phyloP scores from a whole-genome alignment of 2,329 filamentous ascomycete species.

The Monosporascus sp. region DNA sequence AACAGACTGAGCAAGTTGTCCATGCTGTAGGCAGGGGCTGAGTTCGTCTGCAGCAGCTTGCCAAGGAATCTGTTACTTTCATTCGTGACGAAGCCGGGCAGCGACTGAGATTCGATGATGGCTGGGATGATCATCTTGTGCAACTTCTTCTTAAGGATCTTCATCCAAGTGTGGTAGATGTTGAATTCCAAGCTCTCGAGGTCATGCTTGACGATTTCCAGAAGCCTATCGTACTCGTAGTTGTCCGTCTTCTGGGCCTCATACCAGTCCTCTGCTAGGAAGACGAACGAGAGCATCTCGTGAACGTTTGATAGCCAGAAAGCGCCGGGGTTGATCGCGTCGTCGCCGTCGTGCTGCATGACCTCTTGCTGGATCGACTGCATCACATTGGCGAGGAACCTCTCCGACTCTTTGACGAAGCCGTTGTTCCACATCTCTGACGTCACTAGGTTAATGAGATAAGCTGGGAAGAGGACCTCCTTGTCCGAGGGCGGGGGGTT shows the following conservation, averaged over 20 bases:
- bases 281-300: constrained; percentile 99
- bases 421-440: constrained; percentile 99
- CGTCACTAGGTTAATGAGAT: constrained; percentile 97
- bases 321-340: constrained; percentile 92
- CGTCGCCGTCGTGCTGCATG: constrained; percentile 97
- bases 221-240: constrained; percentile 93
- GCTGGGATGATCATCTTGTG: constrained; percentile 99
- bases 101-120: constrained; percentile 97
- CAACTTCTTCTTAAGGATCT: constrained; percentile 97
- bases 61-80: constrained; percentile 97
- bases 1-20: constrained; percentile 93
- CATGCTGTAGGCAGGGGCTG: constrained; percentile 96
- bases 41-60: constrained; percentile 89
- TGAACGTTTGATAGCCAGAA: constrained; percentile 99
- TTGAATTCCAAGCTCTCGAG: constrained; percentile 98
- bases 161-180: constrained; percentile 99
- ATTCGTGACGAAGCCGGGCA: constrained; percentile 97
- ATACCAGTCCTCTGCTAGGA: constrained; percentile 98
- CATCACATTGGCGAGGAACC: constrained; percentile 98
- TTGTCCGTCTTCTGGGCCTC: constrained; percentile 99
- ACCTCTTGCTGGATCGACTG: constrained; percentile 99
- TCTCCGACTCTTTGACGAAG: constrained; percentile 98
- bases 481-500: constrained; percentile 93
- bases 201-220: constrained; percentile 99
- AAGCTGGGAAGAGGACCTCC: constrained; percentile 96